Evolutionary conservation across 768 basidiomycete genomes (phyloP).

Genomic region (Leccinum subgranulosum): DNA sequence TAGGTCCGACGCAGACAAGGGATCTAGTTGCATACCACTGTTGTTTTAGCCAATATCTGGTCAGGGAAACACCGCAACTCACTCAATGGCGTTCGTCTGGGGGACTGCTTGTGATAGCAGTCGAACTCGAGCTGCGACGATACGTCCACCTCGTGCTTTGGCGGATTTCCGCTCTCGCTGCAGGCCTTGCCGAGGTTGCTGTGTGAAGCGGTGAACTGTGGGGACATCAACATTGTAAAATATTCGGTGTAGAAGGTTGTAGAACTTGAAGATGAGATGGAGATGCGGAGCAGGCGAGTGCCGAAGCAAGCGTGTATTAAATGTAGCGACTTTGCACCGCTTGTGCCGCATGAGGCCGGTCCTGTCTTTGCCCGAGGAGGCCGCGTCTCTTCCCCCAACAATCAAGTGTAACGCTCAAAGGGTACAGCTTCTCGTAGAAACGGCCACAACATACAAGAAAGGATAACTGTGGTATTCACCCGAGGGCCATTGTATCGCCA

Average conservation of each 20-base stretch:
- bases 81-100: constrained; percentile 24
- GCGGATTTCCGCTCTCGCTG: constrained; percentile 14
- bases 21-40: constrained; percentile 20
- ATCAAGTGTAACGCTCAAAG: neutral
- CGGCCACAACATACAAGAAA: constrained; percentile 8
- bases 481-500: neutral
- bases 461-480: constrained; percentile 12
- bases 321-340: constrained; percentile 26
- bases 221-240: constrained; percentile 19
- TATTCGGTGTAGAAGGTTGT: constrained; percentile 4
- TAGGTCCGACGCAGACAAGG: constrained; percentile 21
- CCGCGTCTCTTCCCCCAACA: neutral
- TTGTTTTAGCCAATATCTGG: neutral
- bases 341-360: constrained; percentile 17
- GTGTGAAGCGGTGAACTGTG: constrained; percentile 4
- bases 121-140: constrained; percentile 15
- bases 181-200: neutral
- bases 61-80: constrained; percentile 11
- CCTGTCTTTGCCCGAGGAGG: constrained; percentile 5
- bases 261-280: constrained; percentile 10
- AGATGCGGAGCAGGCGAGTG: constrained; percentile 9
- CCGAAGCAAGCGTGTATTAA: constrained; percentile 22
- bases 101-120: constrained; percentile 17
- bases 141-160: constrained; percentile 20
- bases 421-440: constrained; percentile 7